These are phyloP conservation scores for Annulohypoxylon maeteangense DNA, from an alignment of 495 filamentous ascomycete genomes.

Conservation along the genomic window DNA sequence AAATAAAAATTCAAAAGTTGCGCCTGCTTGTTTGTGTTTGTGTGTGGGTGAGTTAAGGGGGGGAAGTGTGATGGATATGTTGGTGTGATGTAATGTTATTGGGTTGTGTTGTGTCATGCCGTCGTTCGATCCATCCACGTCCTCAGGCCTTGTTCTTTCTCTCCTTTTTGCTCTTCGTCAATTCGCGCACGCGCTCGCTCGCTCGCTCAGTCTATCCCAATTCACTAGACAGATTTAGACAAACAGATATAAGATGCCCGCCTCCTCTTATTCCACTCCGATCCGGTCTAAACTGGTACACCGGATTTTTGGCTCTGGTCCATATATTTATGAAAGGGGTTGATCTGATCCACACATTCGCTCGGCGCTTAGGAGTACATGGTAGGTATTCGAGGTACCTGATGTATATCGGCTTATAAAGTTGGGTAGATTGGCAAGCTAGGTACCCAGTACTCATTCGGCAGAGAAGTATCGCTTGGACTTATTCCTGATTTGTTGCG, in stretches of 20 bases:
- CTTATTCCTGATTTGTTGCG: slow-evolving; percentile 72
- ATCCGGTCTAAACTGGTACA: neutral
- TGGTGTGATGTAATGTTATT: neutral
- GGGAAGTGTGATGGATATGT: neutral
- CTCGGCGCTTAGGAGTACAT: neutral
- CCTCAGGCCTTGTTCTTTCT: neutral
- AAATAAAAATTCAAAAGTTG: slow-evolving; percentile 15
- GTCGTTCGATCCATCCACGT: slow-evolving; percentile 20
- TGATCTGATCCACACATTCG: neutral
- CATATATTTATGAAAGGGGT: neutral
- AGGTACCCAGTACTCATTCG: slow-evolving; percentile 50
- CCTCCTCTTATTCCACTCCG: neutral
- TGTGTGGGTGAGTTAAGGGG: neutral
- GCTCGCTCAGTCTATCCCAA: slow-evolving; percentile 16
- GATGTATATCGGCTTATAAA: neutral
- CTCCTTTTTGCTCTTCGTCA: neutral
- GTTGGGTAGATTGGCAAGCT: neutral
- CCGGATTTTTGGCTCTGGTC: neutral
- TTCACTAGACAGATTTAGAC: neutral
- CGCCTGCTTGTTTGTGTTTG: neutral
- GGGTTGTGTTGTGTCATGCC: slow-evolving; percentile 7
- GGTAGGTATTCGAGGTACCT: neutral
- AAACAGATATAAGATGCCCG: neutral
- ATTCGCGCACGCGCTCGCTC: slow-evolving; percentile 1
- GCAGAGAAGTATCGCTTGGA: slow-evolving; percentile 86